phyloP scores from a whole-genome alignment of 306 rosid species.

The Astragalus membranaceus region DNA sequence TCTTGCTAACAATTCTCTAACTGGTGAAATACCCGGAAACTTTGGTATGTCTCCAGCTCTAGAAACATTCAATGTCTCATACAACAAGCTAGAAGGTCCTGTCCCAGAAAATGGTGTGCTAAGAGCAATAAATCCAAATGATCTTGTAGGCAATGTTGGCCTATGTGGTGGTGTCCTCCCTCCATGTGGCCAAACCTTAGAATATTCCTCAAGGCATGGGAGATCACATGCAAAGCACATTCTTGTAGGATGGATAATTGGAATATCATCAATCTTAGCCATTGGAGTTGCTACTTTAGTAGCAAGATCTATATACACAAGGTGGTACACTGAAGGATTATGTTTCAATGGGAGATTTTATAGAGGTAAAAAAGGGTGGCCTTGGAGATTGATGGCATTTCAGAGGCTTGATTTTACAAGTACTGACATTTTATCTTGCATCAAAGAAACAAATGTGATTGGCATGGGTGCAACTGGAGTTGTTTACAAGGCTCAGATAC shows the following conservation, averaged over 20 bases:
- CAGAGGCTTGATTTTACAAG: slow-evolving; percentile 81
- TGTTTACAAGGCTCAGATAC: slow-evolving; percentile 76
- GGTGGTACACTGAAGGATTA: slow-evolving; percentile 65
- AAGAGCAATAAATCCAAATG: slow-evolving; percentile 67
- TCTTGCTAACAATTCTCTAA: slow-evolving; percentile 80
- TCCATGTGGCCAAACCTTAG: slow-evolving; percentile 44
- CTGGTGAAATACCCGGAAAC: slow-evolving; percentile 67
- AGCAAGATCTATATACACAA: slow-evolving; percentile 51
- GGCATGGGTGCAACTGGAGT: slow-evolving; percentile 85
- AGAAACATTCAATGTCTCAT: slow-evolving; percentile 73
- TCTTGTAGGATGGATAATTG: slow-evolving; percentile 55
- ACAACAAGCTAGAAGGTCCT: slow-evolving; percentile 75
- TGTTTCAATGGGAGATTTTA: slow-evolving; percentile 51
- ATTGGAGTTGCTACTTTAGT: slow-evolving; percentile 40
- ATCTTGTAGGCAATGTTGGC: slow-evolving; percentile 64
- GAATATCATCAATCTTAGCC: slow-evolving; percentile 57
- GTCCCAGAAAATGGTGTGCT: slow-evolving; percentile 77
- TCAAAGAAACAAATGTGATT: slow-evolving; percentile 73
- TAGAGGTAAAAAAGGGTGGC: slow-evolving; percentile 76
- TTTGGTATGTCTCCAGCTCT: slow-evolving; percentile 85
- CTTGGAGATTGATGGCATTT: slow-evolving; percentile 92
- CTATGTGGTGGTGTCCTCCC: slow-evolving; percentile 76
- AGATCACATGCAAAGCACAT: slow-evolving; percentile 41
- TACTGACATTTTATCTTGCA: slow-evolving; percentile 69
- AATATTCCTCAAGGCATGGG: slow-evolving; percentile 32